phyloP scores from a whole-genome alignment of 352 stramenopile genomes.

The Phytophthora nicotianae region DNA sequence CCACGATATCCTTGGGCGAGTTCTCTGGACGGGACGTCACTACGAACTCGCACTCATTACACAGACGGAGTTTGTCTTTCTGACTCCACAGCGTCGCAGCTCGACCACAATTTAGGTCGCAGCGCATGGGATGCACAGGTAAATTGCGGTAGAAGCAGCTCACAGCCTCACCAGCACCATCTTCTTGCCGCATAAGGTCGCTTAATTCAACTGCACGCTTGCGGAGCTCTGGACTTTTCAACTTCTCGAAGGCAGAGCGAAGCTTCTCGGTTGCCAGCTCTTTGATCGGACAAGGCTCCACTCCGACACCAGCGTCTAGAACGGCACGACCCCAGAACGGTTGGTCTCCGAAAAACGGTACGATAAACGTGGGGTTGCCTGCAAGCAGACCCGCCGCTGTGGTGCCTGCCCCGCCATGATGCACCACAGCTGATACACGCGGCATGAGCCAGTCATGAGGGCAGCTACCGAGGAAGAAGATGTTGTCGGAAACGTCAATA shows the following conservation, averaged over 20 bases:
- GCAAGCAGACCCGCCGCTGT: constrained; percentile 72
- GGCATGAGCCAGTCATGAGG: constrained; percentile 33
- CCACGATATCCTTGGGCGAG: constrained; percentile 32
- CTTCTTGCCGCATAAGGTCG: constrained; percentile 67
- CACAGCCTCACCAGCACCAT: constrained; percentile 58
- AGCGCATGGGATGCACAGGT: constrained; percentile 85
- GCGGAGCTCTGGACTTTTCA: constrained; percentile 49
- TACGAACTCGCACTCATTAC: constrained; percentile 50
- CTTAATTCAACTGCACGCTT: constrained; percentile 49
- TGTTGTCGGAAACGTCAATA: constrained; percentile 22
- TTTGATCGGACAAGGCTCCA: constrained; percentile 74
- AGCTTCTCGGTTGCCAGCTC: constrained; percentile 78
- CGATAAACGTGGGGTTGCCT: constrained; percentile 92
- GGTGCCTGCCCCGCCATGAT: constrained; percentile 23
- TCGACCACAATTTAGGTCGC: constrained; percentile 48
- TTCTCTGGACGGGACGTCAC: constrained; percentile 47
- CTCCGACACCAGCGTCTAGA: constrained; percentile 67
- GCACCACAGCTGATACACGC: constrained; percentile 17
- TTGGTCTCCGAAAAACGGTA: constrained; percentile 95
- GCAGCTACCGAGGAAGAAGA: constrained; percentile 29
- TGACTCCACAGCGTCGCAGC: constrained; percentile 58
- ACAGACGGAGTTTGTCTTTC: constrained; percentile 41
- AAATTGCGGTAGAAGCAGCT: constrained; percentile 82
- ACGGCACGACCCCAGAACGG: constrained; percentile 91
- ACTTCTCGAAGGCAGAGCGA: constrained; percentile 55